Conservation (phyloP, 129 eudicot genomes). For the Helichrysum umbraculigerum region DNA sequence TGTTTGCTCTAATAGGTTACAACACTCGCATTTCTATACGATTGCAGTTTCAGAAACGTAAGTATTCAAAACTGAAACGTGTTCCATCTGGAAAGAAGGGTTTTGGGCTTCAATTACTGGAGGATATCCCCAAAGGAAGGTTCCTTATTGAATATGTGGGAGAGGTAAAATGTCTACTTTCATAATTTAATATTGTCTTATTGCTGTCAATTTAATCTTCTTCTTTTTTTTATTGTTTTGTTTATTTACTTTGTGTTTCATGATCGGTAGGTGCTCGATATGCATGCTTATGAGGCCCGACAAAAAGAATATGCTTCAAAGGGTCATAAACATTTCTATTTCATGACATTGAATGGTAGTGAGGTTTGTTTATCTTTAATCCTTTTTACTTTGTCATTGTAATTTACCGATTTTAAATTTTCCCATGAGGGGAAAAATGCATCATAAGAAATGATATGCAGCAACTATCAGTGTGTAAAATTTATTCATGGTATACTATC, state of each 20-base stretch:
- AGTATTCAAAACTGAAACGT: conserved; percentile 70
- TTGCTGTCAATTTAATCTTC: neutral
- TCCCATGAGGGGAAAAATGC: neutral
- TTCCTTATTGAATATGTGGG: conserved; percentile 97
- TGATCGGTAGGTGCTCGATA: conserved; percentile 75
- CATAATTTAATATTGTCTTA: conserved; percentile 4
- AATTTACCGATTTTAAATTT: no score
- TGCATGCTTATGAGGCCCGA: conserved; percentile 81
- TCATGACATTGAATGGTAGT: conserved; percentile 90
- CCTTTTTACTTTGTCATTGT: neutral
- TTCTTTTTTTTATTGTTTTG: neutral
- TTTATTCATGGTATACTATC: neutral
- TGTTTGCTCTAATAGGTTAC: conserved; percentile 13
- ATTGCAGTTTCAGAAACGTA: conserved; percentile 89
- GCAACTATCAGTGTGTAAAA: neutral
- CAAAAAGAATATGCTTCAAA: conserved; percentile 79
- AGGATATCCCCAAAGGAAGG: conserved; percentile 76
- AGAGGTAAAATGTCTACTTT: conserved; percentile 57
- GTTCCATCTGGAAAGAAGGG: conserved; percentile 89
- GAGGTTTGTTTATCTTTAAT: conserved; percentile 54
- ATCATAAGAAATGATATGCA: neutral
- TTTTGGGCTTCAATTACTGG: conserved; percentile 72
- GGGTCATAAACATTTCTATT: conserved; percentile 95
- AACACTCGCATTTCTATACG: conserved; percentile 18
- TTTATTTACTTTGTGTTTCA: neutral